phyloP scores from a whole-genome alignment of 192 early-diverging fungal species.

The Entomortierella parvispora region DNA sequence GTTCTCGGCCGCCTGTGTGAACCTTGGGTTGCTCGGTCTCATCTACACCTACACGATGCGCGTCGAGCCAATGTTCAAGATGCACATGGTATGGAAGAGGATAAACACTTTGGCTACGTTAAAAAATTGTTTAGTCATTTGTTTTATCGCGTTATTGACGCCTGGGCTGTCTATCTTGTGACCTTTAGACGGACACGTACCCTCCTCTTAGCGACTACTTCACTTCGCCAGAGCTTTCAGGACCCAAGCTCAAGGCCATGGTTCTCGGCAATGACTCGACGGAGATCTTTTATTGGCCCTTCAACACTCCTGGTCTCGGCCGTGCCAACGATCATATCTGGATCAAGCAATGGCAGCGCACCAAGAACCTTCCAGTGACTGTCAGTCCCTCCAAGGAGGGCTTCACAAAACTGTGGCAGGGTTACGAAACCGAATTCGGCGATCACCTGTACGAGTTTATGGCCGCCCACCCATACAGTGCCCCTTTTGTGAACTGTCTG shows the following conservation, averaged over 20 bases:
- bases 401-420: constrained; percentile 6
- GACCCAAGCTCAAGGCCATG: constrained; percentile 26
- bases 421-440: constrained; percentile 10
- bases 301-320: constrained; percentile 9
- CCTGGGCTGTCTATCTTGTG: not conserved
- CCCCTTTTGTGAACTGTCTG: constrained; percentile 26
- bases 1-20: constrained; percentile 39
- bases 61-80: constrained; percentile 52
- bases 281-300: constrained; percentile 56
- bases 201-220: constrained; percentile 16
- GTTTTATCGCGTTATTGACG: not conserved
- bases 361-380: constrained; percentile 5
- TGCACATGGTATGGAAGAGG: constrained; percentile 30
- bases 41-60: constrained; percentile 45
- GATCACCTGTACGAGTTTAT: constrained; percentile 21
- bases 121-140: not conserved
- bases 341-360: constrained; percentile 50
- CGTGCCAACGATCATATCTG: constrained; percentile 38
- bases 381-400: not conserved
- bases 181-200: constrained; percentile 24
- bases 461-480: constrained; percentile 2
- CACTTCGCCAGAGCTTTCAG: not conserved
- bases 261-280: constrained; percentile 32
- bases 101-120: not conserved
- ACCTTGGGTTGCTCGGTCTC: constrained; percentile 49